Percentiles rank a stretch among this genome's conserved stretches.
Evolutionary conservation across 179 eudicot genomes (phyloP).

Genomic region (Silene coronaria): DNA sequence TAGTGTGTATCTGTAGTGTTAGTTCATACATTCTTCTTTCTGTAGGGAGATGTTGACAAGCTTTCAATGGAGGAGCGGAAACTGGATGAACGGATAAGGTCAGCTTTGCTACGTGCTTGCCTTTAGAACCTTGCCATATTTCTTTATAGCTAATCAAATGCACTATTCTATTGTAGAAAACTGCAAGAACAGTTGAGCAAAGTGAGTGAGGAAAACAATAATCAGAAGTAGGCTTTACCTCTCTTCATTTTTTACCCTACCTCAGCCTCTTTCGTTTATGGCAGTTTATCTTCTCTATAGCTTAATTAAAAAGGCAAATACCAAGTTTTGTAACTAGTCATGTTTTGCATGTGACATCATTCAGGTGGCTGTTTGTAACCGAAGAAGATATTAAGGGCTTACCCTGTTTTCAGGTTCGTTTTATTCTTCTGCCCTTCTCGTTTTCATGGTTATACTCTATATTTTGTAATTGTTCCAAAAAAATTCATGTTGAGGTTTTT

Average conservation of each 20-base stretch:
- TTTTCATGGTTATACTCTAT: too few species aligned
- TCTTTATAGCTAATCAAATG: constrained; percentile 14
- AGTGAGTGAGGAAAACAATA: constrained; percentile 73
- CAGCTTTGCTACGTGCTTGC: constrained; percentile 17
- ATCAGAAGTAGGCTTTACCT: constrained; percentile 54
- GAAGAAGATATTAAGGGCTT: constrained; percentile 85
- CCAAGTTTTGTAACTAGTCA: constrained; percentile 7
- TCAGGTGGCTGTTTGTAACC: constrained; percentile 86
- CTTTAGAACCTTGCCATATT: constrained; percentile 10
- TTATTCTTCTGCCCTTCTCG: neutral
- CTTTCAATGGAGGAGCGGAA: constrained; percentile 64
- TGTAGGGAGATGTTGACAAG: constrained; percentile 77
- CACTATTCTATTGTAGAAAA: constrained; percentile 51
- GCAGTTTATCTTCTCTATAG: constrained; percentile 4
- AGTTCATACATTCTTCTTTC: constrained; percentile 17
- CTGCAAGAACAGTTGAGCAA: constrained; percentile 77
- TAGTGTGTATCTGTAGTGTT: constrained; percentile 5
- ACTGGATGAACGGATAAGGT: constrained; percentile 85
- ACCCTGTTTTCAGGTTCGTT: constrained; percentile 74
- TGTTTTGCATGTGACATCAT: constrained; percentile 23
- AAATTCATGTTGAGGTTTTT: constrained; percentile 5
- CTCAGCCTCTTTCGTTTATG: neutral
- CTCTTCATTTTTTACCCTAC: neutral
- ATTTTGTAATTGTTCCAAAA: too few species aligned
- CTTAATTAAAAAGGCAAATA: neutral